Evolutionary conservation across 1,284 basidiomycete genomes (phyloP).

Genomic region (Psilocybe mexicana): DNA sequence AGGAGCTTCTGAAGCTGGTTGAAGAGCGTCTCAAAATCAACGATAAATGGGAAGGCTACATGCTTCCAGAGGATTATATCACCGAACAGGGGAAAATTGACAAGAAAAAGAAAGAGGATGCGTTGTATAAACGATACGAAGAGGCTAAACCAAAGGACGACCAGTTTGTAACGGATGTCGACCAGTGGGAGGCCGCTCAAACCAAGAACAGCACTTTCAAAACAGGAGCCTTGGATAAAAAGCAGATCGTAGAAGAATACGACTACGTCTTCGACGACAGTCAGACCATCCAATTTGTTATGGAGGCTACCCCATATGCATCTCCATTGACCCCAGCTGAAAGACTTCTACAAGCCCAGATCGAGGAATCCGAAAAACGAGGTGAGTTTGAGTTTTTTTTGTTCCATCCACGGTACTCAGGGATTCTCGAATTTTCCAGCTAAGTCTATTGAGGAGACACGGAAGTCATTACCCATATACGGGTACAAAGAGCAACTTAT

Average conservation of each 20-base stretch:
- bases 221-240: constrained; percentile 88
- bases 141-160: constrained; percentile 88
- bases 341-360: constrained; percentile 82
- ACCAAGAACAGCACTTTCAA: constrained; percentile 87
- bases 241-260: constrained; percentile 79
- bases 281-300: constrained; percentile 94
- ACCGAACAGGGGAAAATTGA: constrained; percentile 99
- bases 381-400: constrained; percentile 48
- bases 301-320: constrained; percentile 79
- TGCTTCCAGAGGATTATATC: constrained; percentile 95
- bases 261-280: constrained; percentile 99
- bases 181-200: constrained; percentile 95
- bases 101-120: constrained; percentile 93
- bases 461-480: constrained; percentile 91
- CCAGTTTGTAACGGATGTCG: constrained; percentile 93
- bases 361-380: constrained; percentile 90
- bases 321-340: constrained; percentile 85
- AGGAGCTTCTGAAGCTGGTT: constrained; percentile 88
- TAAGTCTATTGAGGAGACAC: constrained; percentile 85
- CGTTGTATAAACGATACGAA: constrained; percentile 92
- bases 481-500: constrained; percentile 85
- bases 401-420: constrained; percentile 11
- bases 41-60: constrained; percentile 93
- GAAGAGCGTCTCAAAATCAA: constrained; percentile 94
- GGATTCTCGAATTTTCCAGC: constrained; percentile 44